phyloP scores from a whole-genome alignment of 139 green algal genomes.

The Tetradesmus obliquus region DNA sequence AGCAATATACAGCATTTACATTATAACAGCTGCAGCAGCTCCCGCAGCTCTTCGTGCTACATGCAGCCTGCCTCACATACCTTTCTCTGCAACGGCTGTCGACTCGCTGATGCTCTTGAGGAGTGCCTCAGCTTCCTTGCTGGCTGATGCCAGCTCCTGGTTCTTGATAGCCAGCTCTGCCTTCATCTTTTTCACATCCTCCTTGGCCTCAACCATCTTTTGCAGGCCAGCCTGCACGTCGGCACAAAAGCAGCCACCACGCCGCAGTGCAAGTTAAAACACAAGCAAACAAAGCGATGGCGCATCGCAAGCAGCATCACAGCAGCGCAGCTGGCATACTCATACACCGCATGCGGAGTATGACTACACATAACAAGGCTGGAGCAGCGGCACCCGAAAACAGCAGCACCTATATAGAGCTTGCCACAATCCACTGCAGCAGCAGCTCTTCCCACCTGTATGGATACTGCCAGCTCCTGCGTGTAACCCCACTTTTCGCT shows the following conservation, averaged over 20 bases:
- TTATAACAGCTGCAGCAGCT: background rate
- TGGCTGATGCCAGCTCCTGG: slow-evolving; percentile 84
- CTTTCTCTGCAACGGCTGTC: slow-evolving; percentile 92
- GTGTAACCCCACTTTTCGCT: slow-evolving; percentile 79
- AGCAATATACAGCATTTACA: background rate
- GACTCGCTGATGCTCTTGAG: slow-evolving; percentile 91
- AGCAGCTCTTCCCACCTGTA: slow-evolving; percentile 29
- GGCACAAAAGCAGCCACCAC: background rate
- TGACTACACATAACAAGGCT: background rate
- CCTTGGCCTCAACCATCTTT: slow-evolving; percentile 96
- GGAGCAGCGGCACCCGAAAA: no score
- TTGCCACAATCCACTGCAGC: slow-evolving; percentile 40
- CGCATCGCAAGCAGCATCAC: background rate
- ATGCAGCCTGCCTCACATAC: slow-evolving; percentile 44
- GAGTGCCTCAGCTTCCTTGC: slow-evolving; percentile 87
- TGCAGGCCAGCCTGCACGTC: slow-evolving; percentile 74
- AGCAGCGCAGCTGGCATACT: background rate
- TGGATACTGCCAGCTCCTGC: slow-evolving; percentile 57
- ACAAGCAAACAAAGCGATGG: background rate
- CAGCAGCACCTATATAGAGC: background rate
- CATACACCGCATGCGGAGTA: background rate
- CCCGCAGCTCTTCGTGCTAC: background rate
- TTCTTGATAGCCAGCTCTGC: slow-evolving; percentile 94
- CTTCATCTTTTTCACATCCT: slow-evolving; percentile 92
- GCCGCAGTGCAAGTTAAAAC: background rate